These are phyloP conservation scores for Trametes sp. DNA, from an alignment of 1,284 basidiomycete genomes.

Conservation along the genomic window DNA sequence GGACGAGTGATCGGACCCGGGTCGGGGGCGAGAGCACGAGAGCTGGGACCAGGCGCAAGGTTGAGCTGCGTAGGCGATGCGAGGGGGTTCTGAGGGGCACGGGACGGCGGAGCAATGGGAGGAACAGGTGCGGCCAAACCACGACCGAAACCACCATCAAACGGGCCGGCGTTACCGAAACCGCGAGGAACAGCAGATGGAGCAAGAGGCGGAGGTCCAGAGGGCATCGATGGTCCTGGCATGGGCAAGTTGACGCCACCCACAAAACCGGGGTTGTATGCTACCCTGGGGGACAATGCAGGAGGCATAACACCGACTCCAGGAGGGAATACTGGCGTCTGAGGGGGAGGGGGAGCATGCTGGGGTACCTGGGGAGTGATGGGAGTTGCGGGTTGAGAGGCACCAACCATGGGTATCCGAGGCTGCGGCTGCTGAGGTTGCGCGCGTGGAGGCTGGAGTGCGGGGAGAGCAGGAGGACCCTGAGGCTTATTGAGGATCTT, in stretches of 20 bases:
- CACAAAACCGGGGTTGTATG: constrained; percentile 54
- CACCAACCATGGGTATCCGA: constrained; percentile 40
- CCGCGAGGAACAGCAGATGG: constrained; percentile 61
- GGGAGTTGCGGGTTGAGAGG: constrained; percentile 43
- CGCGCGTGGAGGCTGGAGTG: constrained; percentile 43
- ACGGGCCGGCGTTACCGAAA: constrained; percentile 55
- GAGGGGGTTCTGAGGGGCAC: constrained; percentile 43
- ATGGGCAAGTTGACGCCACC: constrained; percentile 40
- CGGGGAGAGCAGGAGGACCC: constrained; percentile 35
- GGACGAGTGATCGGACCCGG: constrained; percentile 72
- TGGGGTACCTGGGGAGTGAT: constrained; percentile 49
- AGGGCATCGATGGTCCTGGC: constrained; percentile 51
- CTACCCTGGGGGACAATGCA: constrained; percentile 57
- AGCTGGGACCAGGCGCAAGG: constrained; percentile 44
- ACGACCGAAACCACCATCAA: constrained; percentile 56
- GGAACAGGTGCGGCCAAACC: constrained; percentile 49
- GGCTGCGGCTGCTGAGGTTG: constrained; percentile 46
- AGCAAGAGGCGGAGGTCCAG: constrained; percentile 53
- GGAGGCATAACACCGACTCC: constrained; percentile 53
- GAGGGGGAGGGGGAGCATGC: constrained; percentile 42
- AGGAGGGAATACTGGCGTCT: constrained; percentile 57
- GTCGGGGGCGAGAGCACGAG: constrained; percentile 45
- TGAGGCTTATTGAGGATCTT: constrained; percentile 57
- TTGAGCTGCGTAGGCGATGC: constrained; percentile 48
- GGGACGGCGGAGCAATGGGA: constrained; percentile 60